A percentile compares a stretch with the other conserved stretches of the same genome.
Evolutionary conservation across 73 alveolate genomes (phyloP).

Genomic region (Paramecium bursaria): DNA sequence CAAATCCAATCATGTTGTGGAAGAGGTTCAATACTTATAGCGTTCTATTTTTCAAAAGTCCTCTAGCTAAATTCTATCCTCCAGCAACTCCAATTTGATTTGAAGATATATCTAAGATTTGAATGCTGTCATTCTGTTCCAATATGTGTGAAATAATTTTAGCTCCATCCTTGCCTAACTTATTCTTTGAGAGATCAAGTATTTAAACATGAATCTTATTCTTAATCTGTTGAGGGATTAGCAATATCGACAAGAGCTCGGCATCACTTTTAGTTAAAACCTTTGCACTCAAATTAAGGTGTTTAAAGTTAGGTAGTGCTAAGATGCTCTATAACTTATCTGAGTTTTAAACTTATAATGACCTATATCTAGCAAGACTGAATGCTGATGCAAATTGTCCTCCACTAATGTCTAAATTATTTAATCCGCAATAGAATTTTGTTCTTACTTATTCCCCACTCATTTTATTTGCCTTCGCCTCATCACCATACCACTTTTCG

Average conservation of each 20-base stretch:
- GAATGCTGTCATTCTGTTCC: conserved; percentile 80
- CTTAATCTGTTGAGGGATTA: conserved; percentile 45
- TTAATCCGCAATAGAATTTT: conserved; percentile 81
- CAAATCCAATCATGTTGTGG: conserved; percentile 90
- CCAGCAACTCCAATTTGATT: conserved; percentile 88
- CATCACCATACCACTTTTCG: conserved; percentile 87
- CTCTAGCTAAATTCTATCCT: conserved; percentile 84
- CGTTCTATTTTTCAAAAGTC: conserved; percentile 81
- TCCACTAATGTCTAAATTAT: conserved; percentile 73
- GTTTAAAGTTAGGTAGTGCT: conserved; percentile 1
- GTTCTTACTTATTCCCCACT: conserved; percentile 79
- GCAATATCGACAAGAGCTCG: conserved; percentile 62
- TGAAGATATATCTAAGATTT: conserved; percentile 79
- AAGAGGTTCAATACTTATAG: conserved; percentile 80
- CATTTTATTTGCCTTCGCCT: conserved; percentile 76
- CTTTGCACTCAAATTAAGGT: conserved; percentile 46
- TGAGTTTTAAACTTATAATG: conserved; percentile 66
- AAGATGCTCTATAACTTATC: conserved; percentile 6
- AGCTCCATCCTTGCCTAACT: conserved; percentile 86
- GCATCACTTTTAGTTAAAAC: conserved; percentile 57
- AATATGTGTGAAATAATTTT: conserved; percentile 84
- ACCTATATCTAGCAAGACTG: conserved; percentile 74
- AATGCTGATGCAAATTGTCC: conserved; percentile 71
- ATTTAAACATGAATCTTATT: conserved; percentile 68
- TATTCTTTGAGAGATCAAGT: conserved; percentile 80